Base-by-base conservation (phyloP, 2,329 filamentous ascomycete genomes). In the Neofusicoccum sp. region DNA sequence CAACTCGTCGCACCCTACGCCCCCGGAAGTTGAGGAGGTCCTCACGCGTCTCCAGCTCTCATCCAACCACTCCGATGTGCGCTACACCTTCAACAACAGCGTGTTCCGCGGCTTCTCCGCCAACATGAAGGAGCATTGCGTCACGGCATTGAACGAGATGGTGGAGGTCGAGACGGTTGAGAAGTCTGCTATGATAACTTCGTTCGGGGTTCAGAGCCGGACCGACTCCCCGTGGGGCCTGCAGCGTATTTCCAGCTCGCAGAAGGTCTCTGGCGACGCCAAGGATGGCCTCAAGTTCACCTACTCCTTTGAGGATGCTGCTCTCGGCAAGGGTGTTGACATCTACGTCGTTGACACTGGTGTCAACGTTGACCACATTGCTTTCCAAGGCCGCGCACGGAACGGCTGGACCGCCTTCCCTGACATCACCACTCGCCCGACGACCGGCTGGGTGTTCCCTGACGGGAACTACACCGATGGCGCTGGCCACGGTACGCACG, bases 301-400 rank as follows among this genome's bases (percentile, higher is more conserved):
- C 28, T 81, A 81, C 68, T 63, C 70, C 1, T 79, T 72, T 61
- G 70, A 76, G 36, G 63, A 70, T 48, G 33, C 60, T 6, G 62
- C 56, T 1, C 72, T 76, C 8, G 78, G 77, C 57, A 63, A 66
- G 20, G 76, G 76, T 56, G 76, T 78, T n/a, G 78, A 81, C 60
- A 76, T 81, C 60, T 81, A 81, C 67, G 70, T 81, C 59, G 66
- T 81, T n/a, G 79, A 81, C 65, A 80, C 78, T 4, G 79, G 79
- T 62, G 71, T 81, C 38, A 78, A 78, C 65, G 75, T 73, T n/a
- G 66, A 73, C 6, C 77, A 81, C 67, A 71, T 73, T 48, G 73
- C 74, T 51, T 81, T 81, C 67, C 72, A 65, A n/a, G 75, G 75
- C 20, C 76, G 79, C 57, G 79, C 73, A 5, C 64, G 65, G 6